phyloP scores from a whole-genome alignment of 495 filamentous ascomycete genomes.

The Barbatosphaeria neglecta region DNA sequence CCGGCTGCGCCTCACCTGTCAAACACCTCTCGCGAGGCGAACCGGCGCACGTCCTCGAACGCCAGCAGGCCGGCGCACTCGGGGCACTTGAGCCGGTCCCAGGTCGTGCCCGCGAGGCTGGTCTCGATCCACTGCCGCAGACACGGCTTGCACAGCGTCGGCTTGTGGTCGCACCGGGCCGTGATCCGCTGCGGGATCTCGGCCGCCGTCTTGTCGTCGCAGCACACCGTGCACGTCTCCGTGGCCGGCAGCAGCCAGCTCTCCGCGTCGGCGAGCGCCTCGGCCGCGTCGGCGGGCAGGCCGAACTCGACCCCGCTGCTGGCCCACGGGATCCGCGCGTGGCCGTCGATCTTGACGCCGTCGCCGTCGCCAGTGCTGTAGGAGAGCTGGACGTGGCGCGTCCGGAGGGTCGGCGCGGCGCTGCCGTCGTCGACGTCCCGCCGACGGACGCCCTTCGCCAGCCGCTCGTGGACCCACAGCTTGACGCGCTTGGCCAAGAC shows the following conservation, averaged over 20 bases:
- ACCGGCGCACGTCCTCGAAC: constrained; percentile 19
- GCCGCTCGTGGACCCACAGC: constrained; percentile 6
- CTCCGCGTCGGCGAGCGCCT: constrained; percentile 18
- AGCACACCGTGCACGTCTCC: constrained; percentile 24
- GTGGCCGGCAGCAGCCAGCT: constrained; percentile 19
- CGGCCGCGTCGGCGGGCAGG: constrained; percentile 14
- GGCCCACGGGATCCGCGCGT: constrained; percentile 11
- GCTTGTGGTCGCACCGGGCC: constrained; percentile 18
- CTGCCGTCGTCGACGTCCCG: constrained; percentile 2
- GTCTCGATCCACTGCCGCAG: constrained; percentile 21
- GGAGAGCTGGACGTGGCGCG: constrained; percentile 12
- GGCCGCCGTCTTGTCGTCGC: constrained; percentile 21
- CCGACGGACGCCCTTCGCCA: constrained; percentile 2
- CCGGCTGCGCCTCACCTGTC: constrained; percentile 3
- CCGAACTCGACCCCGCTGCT: constrained; percentile 19
- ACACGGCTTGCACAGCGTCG: constrained; percentile 24
- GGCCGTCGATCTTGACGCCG: constrained; percentile 5
- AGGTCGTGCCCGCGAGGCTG: constrained; percentile 16
- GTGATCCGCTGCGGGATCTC: constrained; percentile 24
- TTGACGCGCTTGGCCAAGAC: constrained; percentile 7
- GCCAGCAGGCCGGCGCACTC: constrained; percentile 25
- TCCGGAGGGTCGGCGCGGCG: constrained; percentile 5
- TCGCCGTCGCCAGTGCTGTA: too few relatives aligned
- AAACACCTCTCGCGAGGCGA: constrained; percentile 18
- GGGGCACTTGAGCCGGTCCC: constrained; percentile 26